Percentiles rank a stretch among this genome's conserved stretches.
phyloP scores from a whole-genome alignment of 2,329 filamentous ascomycete genomes.

The Fusarium papillatum region DNA sequence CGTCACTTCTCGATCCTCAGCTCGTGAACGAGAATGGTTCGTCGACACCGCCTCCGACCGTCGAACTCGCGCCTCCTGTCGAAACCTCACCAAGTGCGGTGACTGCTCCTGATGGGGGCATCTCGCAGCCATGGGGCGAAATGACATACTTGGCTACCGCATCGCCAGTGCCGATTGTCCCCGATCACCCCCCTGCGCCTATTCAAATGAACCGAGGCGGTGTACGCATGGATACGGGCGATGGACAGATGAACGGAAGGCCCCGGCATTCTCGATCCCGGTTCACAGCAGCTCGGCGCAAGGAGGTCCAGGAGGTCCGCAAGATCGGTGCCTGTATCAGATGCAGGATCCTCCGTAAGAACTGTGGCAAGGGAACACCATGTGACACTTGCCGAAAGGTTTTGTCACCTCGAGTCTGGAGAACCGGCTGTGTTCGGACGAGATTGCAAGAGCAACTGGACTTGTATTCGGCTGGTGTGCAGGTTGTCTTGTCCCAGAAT shows the following conservation, averaged over 20 bases:
- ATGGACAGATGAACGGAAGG: constrained; percentile 59
- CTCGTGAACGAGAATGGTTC: constrained; percentile 51
- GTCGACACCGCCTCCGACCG: constrained; percentile 46
- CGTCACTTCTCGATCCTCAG: constrained; percentile 67
- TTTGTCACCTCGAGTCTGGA: constrained; percentile 74
- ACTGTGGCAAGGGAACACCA: constrained; percentile 73
- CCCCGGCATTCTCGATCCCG: constrained; percentile 68
- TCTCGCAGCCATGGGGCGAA: constrained; percentile 65
- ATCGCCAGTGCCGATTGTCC: constrained; percentile 48
- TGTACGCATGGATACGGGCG: constrained; percentile 65
- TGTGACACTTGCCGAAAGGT: constrained; percentile 76
- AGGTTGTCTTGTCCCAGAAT: constrained; percentile 72
- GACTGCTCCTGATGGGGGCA: constrained; percentile 38
- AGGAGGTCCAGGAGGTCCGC: constrained; percentile 75
- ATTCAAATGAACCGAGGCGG: constrained; percentile 59
- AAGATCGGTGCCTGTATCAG: constrained; percentile 76
- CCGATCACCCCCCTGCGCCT: constrained; percentile 48
- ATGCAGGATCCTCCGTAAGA: constrained; percentile 76
- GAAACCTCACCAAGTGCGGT: constrained; percentile 40
- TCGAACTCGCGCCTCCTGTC: constrained; percentile 37
- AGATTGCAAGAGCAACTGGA: constrained; percentile 73
- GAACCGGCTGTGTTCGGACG: constrained; percentile 72
- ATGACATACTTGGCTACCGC: constrained; percentile 62
- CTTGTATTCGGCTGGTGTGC: constrained; percentile 74
- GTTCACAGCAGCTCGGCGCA: constrained; percentile 70